These are phyloP conservation scores for Asclepias syriaca DNA, from an alignment of 257 asterid species.

Conservation along the genomic window DNA sequence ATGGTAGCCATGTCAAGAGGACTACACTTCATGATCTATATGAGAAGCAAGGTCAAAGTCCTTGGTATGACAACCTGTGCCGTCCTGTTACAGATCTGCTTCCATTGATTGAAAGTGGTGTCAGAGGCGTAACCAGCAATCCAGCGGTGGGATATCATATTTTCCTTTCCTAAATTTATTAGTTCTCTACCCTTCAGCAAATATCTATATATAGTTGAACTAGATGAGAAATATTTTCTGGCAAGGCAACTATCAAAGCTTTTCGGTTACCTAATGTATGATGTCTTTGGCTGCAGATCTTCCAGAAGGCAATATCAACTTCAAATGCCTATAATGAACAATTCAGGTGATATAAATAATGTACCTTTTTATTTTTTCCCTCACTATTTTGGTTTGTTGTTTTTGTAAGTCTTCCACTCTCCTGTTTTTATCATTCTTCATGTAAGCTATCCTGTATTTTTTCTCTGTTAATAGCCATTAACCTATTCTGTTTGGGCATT, in stretches of 20 bases:
- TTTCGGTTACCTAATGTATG: background rate
- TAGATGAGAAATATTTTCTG: background rate
- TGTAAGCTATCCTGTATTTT: background rate
- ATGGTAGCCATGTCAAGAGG: constrained; percentile 61
- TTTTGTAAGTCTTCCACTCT: background rate
- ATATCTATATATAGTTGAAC: background rate
- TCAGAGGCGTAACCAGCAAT: constrained; percentile 97
- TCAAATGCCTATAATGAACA: constrained; percentile 97
- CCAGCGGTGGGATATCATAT: constrained; percentile 64
- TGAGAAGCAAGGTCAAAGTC: constrained; percentile 95
- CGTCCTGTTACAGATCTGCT: constrained; percentile 97
- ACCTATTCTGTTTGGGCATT: background rate
- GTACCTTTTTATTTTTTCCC: constrained; percentile 12
- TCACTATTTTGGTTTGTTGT: background rate
- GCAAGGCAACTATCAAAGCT: background rate
- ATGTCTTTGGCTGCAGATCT: constrained; percentile 55
- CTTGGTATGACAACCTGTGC: constrained; percentile 96
- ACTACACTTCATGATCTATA: constrained; percentile 95
- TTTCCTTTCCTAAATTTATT: background rate
- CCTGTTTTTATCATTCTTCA: background rate
- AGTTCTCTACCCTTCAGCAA: background rate
- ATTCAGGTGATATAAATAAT: constrained; percentile 50
- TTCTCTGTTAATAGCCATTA: background rate
- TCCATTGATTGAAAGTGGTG: constrained; percentile 88
- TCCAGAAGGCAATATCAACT: constrained; percentile 98